Base-by-base conservation (phyloP, 495 filamentous ascomycete genomes). In the Penicillium cataractarum region DNA sequence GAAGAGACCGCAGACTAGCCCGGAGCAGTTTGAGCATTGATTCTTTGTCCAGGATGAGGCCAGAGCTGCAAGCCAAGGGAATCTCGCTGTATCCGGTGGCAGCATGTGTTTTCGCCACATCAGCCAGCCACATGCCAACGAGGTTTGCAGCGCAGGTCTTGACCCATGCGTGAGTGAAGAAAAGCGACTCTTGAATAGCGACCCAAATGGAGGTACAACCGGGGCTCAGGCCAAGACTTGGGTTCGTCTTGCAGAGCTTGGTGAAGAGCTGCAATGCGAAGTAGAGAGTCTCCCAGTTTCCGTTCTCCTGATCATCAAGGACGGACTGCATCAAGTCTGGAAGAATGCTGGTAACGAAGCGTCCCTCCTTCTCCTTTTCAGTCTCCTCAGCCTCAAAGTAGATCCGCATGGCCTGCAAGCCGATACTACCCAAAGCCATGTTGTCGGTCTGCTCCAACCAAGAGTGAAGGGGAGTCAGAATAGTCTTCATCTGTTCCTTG, bases 261-360 rank as follows among this genome's bases (percentile, higher is more conserved):
- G 83, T 78, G 59, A 89, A 83, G 1, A 89, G 82, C 58, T 88
- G 84, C 17, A 97, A 81, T 7, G 90, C 80, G 42, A 86, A 89
- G 69, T 92, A 90, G 17, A 95, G 81, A n/a, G 92, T 78, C 71
- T 97, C 90, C 84, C 89, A 91, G 59, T 92, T 88, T 46, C 83
- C 79, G 2, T 77, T 77, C 21, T 80, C 80, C 5, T 78, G 66
- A 4, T 76, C 76, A 39, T 81, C 74, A 13, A 83, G 62, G 42
- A 81, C 77, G 8, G 83, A 59, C 71, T 79, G 57, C 78, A 80
- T 71, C 86, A 75, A 84, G 62, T 78, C 63, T 5, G 78, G 74
- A 15, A 91, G 70, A 64, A 75, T 67, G 12, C 73, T 61, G 15
- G 71, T 61, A 21, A 84, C 71, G 35, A 76, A 84, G 0, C 77